Conservation (phyloP, 75 land plant species). For the Larix kaempferi region DNA sequence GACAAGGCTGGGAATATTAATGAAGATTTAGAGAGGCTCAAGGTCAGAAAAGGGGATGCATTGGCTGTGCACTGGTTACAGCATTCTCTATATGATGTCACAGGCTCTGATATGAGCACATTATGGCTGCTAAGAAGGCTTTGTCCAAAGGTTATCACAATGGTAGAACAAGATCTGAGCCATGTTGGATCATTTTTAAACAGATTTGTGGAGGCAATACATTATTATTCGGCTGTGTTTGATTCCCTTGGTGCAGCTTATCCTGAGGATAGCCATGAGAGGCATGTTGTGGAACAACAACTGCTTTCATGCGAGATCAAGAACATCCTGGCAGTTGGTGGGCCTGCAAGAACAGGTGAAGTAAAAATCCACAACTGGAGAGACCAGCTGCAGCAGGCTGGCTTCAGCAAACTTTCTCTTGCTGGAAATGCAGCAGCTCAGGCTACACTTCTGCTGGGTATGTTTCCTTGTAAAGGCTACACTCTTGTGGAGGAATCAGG, state of each 20-base stretch:
- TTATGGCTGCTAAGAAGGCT: slow-evolving; percentile 28
- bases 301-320: slow-evolving; percentile 65
- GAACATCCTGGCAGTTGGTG: slow-evolving; percentile 67
- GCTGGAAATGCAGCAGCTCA: slow-evolving; percentile 61
- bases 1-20: slow-evolving; percentile 40
- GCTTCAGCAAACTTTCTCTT: slow-evolving; percentile 48
- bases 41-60: slow-evolving; percentile 24
- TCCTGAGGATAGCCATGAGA: slow-evolving; percentile 25
- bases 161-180: slow-evolving; percentile 71
- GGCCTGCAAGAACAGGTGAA: slow-evolving; percentile 56
- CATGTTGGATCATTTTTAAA: slow-evolving; percentile 40
- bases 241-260: slow-evolving; percentile 49
- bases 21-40: slow-evolving; percentile 7
- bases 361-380: slow-evolving; percentile 63
- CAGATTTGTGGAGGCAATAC: slow-evolving; percentile 69
- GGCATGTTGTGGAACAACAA: slow-evolving; percentile 69
- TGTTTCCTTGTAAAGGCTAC: slow-evolving; percentile 62
- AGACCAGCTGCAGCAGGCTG: slow-evolving; percentile 45
- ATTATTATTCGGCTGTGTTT: slow-evolving; percentile 76
- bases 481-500: slow-evolving; percentile 65
- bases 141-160: slow-evolving; percentile 51
- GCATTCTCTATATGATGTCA: slow-evolving; percentile 72
- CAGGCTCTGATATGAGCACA: slow-evolving; percentile 60
- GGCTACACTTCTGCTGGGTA: slow-evolving; percentile 65
- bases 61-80: slow-evolving; percentile 72